Evolutionary conservation across 306 rosid species (phyloP), one percentile per base, ranked within the genome.

Genomic region (Cicer cuneatum): DNA sequence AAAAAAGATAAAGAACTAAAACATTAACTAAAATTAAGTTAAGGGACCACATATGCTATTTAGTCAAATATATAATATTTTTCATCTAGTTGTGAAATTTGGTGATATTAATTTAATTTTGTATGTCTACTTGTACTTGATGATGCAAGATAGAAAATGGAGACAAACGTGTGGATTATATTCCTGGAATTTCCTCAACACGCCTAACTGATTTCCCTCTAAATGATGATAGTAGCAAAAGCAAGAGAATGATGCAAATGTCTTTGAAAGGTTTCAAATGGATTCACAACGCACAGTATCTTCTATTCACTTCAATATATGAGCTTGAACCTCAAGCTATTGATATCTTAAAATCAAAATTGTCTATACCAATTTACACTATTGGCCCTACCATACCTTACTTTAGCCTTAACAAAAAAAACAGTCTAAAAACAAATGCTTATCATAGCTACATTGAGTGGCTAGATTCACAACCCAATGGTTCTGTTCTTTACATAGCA

Each of bases 401-500:
- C 35, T 65, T 72, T 14, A 53, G 37, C 12, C 72, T 62, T 9
- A 2, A 29, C 35, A 29, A 29, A 29, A 29, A 40, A 52, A n/a
- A 75, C 1, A 68, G 40, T 5, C 5, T 52, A 16, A 54, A 46
- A 1, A 15, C 14, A 5, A 48, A 21, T 1, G 16, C 40, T 15
- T 66, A 21, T 3, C 35, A 60, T 13, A 10, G 57, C 43, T 83
- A 85, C 62, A 15, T 85, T 0, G 45, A 61, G 11, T 85, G 89
- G 92, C 82, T 88, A 7, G 81, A 88, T 54, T 10, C 53, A 1
- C 88, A 85, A 67, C 86, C 86, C 0, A 7, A 2, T 2, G 4
- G 45, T n/a, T 88, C 85, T 38, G 83, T 88, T 10, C 45, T 88
- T 16, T 85, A 83, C 75, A 68, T 88, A 39, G 78, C 88, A 18